A percentile compares a stretch with the other conserved stretches of the same genome.
Conservation (phyloP, 768 basidiomycete species). For the Leccinum incarnatum region DNA sequence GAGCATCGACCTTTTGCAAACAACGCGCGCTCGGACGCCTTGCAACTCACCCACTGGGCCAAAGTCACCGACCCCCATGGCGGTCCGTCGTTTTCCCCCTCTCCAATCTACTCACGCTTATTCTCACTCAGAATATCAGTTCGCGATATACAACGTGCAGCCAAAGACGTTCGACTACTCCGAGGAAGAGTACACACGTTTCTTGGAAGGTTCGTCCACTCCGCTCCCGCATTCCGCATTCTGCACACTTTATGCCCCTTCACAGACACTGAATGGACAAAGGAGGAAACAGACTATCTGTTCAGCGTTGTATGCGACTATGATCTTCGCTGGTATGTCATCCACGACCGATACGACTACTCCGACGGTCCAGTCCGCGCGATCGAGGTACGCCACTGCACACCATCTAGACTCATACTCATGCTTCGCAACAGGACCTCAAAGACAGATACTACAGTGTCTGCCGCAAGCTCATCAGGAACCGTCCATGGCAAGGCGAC, state of each 20-base stretch:
- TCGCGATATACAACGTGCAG: conserved; percentile 79
- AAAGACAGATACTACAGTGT: conserved; percentile 94
- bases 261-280: conserved; percentile 81
- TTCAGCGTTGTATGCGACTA: conserved; percentile 78
- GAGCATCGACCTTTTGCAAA: conserved; percentile 75
- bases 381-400: conserved; percentile 57
- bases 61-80: conserved; percentile 56
- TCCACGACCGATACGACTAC: conserved; percentile 86
- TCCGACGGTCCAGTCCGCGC: conserved; percentile 49
- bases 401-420: neutral
- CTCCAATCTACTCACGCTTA: neutral
- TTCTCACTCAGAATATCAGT: conserved; percentile 60
- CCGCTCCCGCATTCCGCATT: neutral
- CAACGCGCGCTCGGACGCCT: conserved; percentile 58
- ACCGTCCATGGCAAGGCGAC: conserved; percentile 82
- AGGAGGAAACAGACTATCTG: conserved; percentile 92
- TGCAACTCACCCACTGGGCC: conserved; percentile 83
- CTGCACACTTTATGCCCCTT: neutral
- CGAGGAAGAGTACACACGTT: conserved; percentile 82
- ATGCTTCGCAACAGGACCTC: conserved; percentile 52
- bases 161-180: conserved; percentile 68
- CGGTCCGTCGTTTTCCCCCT: conserved; percentile 40
- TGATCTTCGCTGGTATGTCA: conserved; percentile 86
- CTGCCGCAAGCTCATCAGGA: conserved; percentile 83
- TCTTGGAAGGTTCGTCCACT: conserved; percentile 60